phyloP scores from a whole-genome alignment of 768 basidiomycete species.

The Boletus bicolor region DNA sequence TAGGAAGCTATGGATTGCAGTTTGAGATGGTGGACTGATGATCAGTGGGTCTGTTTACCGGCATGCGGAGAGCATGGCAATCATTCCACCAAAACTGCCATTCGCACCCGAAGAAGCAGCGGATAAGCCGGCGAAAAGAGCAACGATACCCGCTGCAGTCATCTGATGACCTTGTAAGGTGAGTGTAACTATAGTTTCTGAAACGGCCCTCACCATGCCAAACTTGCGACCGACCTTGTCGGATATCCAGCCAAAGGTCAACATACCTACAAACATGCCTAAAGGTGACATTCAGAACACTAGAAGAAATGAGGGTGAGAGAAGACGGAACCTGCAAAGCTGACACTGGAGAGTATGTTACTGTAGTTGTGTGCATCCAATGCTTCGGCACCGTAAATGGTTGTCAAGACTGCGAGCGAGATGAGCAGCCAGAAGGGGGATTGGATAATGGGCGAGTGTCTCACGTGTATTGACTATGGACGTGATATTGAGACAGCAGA shows the following conservation, averaged over 20 bases:
- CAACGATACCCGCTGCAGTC: conserved; percentile 78
- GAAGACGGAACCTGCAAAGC: conserved; percentile 77
- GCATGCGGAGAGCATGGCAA: conserved; percentile 77
- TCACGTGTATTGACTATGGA: conserved; percentile 63
- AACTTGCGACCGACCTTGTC: conserved; percentile 86
- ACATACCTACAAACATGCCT: conserved; percentile 86
- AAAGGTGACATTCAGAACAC: conserved; percentile 62
- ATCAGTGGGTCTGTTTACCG: conserved; percentile 43
- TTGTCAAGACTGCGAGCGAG: conserved; percentile 53
- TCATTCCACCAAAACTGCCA: conserved; percentile 62
- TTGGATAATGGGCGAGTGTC: conserved; percentile 17
- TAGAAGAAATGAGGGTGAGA: conserved; percentile 63
- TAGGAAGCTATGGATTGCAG: conserved; percentile 55
- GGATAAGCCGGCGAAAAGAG: conserved; percentile 78
- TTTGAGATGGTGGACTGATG: background rate
- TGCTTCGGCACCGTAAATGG: conserved; percentile 60
- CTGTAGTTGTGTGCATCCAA: conserved; percentile 56
- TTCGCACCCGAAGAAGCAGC: conserved; percentile 81
- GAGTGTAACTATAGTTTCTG: background rate
- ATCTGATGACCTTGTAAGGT: conserved; percentile 46
- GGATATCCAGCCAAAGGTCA: conserved; percentile 76
- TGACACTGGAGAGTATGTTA: conserved; percentile 59
- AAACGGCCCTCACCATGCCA: conserved; percentile 63
- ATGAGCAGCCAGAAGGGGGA: background rate
- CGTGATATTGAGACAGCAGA: background rate